A percentile compares a stretch with the other conserved stretches of the same genome.
phyloP scores from a whole-genome alignment of 78 protist genomes.

The Acrasis kona region DNA sequence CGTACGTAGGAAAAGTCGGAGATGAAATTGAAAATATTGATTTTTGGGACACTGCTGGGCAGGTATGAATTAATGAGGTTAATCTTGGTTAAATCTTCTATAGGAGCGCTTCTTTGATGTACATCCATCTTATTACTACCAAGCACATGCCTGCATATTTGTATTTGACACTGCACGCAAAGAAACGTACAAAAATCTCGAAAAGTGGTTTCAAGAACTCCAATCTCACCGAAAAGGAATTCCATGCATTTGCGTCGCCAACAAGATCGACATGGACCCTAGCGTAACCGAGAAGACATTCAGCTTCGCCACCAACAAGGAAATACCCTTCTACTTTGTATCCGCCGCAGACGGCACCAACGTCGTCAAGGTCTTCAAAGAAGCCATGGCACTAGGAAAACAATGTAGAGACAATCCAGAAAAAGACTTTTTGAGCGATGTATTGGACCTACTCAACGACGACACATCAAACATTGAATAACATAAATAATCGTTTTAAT shows the following conservation, averaged over 20 bases:
- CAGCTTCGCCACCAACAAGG: constrained; percentile 38
- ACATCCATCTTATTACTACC: constrained; percentile 53
- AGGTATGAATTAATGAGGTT: no score
- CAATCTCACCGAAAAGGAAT: constrained; percentile 24
- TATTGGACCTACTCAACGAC: no score
- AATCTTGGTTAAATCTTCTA: no score
- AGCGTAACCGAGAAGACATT: constrained; percentile 24
- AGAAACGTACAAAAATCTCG: constrained; percentile 46
- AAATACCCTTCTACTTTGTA: constrained; percentile 35
- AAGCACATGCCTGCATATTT: constrained; percentile 36
- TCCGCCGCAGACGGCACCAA: constrained; percentile 66
- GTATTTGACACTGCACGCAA: constrained; percentile 50
- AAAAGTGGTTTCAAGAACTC: constrained; percentile 48
- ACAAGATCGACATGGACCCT: constrained; percentile 51
- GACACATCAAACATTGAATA: no score
- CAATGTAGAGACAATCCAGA: no score
- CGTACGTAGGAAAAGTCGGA: neutral
- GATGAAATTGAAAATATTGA: constrained; percentile 18
- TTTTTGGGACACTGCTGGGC: constrained; percentile 63
- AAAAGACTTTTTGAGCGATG: no score
- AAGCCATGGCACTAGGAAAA: no score
- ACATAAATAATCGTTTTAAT: neutral
- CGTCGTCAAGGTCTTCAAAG: constrained; percentile 31
- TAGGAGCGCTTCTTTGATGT: constrained; percentile 48
- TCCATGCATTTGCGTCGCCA: constrained; percentile 47